Percentiles rank a stretch among this genome's conserved stretches.
Conservation (phyloP, 106 monocot genomes). For the Dendrobium officinale region DNA sequence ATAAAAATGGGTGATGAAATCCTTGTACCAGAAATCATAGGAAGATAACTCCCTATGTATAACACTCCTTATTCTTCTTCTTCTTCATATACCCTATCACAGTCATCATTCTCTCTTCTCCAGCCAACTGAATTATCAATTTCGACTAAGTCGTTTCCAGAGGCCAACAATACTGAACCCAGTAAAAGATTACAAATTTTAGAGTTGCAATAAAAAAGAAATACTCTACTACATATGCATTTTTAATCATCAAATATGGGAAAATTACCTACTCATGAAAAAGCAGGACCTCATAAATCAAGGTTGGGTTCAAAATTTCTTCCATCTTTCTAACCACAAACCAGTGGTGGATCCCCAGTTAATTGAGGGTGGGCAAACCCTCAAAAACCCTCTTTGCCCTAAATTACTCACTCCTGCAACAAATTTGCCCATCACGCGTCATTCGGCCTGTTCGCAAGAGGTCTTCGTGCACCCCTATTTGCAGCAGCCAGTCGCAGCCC, state of each 20-base stretch:
- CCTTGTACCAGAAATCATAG: neutral
- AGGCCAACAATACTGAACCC: neutral
- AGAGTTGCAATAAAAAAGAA: neutral
- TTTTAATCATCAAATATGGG: neutral
- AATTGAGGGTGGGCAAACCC: too few species aligned
- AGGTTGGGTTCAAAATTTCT: neutral
- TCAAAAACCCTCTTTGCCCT: too few species aligned
- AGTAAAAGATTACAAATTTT: neutral
- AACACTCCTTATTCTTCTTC: neutral
- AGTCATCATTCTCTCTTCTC: neutral
- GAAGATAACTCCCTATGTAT: neutral
- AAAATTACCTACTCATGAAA: neutral
- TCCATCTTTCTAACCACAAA: neutral
- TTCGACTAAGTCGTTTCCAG: neutral
- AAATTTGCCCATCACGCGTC: too few species aligned
- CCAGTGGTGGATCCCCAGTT: too few species aligned
- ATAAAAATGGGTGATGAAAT: neutral
- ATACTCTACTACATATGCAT: neutral
- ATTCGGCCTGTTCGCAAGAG: too few species aligned
- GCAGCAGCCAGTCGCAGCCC: too few species aligned
- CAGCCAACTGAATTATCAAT: neutral
- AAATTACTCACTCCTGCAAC: too few species aligned
- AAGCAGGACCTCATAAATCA: neutral
- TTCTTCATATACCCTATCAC: neutral
- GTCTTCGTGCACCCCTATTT: too few species aligned